Evolutionary conservation across 352 stramenopile genomes (phyloP).

Genomic region (Pythium apleroticum): DNA sequence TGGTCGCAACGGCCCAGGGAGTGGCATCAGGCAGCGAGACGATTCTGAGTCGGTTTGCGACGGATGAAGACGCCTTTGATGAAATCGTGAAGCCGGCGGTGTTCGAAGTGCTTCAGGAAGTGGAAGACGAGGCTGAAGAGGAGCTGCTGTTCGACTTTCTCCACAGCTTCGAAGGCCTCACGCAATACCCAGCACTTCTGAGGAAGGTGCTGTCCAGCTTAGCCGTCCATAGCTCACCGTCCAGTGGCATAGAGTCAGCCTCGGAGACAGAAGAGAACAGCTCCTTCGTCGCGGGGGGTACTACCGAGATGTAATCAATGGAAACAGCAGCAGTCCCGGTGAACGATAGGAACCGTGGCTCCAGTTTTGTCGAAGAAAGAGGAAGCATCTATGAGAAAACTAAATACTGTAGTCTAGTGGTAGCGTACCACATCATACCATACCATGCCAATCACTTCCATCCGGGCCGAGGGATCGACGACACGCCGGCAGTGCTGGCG

Average conservation of each 20-base stretch:
- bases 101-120: conserved; percentile 64
- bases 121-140: conserved; percentile 49
- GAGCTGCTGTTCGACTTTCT: conserved; percentile 80
- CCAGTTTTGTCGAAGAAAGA: neutral
- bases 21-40: neutral
- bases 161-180: conserved; percentile 74
- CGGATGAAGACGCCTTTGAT: conserved; percentile 58
- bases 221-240: neutral
- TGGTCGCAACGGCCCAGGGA: too few relatives aligned
- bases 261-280: neutral
- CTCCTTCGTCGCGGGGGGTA: conserved; percentile 10
- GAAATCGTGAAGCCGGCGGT: conserved; percentile 79
- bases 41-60: conserved; percentile 28
- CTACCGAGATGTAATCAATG: conserved; percentile 21
- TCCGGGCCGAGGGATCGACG: conserved; percentile 11
- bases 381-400: conserved; percentile 3
- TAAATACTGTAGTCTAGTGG: conserved; percentile 11
- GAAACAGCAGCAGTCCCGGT: neutral
- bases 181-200: conserved; percentile 59
- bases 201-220: conserved; percentile 48
- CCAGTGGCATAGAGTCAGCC: neutral
- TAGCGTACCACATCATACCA: neutral
- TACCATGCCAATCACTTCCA: conserved; percentile 21
- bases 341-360: neutral
- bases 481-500: conserved; percentile 12